Base-by-base conservation (phyloP, 768 basidiomycete genomes). In the Rhodotorula graminis region DNA sequence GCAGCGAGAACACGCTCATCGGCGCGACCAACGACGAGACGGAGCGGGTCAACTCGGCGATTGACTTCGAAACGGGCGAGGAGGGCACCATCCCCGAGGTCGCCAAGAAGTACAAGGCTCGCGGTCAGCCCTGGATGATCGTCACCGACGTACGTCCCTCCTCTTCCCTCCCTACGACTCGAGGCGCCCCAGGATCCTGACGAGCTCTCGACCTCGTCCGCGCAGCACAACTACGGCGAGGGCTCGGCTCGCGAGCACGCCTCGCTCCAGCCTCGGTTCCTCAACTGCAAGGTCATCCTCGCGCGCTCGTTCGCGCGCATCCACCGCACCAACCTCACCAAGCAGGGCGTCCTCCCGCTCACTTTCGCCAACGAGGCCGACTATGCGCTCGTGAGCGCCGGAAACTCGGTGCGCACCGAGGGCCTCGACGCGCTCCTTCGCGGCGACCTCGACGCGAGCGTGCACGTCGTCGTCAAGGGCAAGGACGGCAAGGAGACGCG, bases 181-280 rank as follows among this genome's bases (percentile, higher is more conserved):
- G 7, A 14, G 37, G 27, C 2, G 25, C 19, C 3, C 40, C 29
- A 16, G 52, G 66, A 18, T 46, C 4, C 8, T 2, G 33, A 29
- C 37, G 37, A 60, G 44, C 16, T 15, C 12, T 27, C 16, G 7
- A 8, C 44, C 40, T 55, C n/a, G 11, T 44, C 0, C n/a, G 2
- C 61, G 10, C 68, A 82, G 82, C 77, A 70, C 74, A 96, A 95
- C 80, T 95, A 97, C 80, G 96, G 96, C 4, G 96, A 99, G 81
- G 96, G 96, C 42, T 94, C 92, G 77, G 96, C 96, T 15, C 87
- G 96, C 67, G 96, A 99, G 82, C 96, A 99, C 81, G 96, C 96
- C 49, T 93, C 96, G 31, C 84, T 99, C 47, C 95, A 98, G 80
- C 96, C 96, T 37, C 87, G 96, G 29, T 96, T 73, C 67, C 70